Base-by-base conservation (phyloP, 2,329 filamentous ascomycete species). In the Westerdykella aurantiaca region DNA sequence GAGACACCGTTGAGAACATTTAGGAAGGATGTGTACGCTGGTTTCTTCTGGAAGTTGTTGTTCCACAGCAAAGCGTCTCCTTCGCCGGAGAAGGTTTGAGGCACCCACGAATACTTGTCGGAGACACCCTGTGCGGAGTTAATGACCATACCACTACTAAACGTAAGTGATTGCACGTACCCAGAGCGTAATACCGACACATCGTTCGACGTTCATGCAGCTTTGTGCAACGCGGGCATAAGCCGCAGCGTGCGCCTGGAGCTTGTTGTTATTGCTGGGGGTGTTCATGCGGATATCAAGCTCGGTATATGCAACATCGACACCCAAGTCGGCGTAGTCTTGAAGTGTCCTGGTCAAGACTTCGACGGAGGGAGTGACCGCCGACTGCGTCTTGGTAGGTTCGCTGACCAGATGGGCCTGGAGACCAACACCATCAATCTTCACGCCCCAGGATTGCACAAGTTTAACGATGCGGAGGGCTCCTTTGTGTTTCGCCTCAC, bases 391-490 rank as follows among this genome's bases (percentile, higher is more conserved):
- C 46, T 76, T 72, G 6, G 79, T 78, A 42, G 76, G 70, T 37
- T 83, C 73, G 38, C 47, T 70, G 43, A 69, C 70, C 40, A 74
- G 64, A 62, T 85, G 81, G 23, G 69, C 77, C 60, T 85, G 80
- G 56, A 82, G 71, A 23, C 82, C 81, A n/a, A 83, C 74, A 43
- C 81, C 80, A 48, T 83, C 76, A 48, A 84, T 80, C 45, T 68
- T 66, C 39, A 68, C 66, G 13, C 68, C 68, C 18, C 68, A 69
- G 6, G 65, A 65, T 44, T 69, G 57, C 37, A 73, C 56, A 22
- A 62, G 61, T 48, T 67, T 64, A 43, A 71, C 64, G 35, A 71
- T 63, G 17, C 58, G 47, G 22, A 55, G 52, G 1, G 66, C 66
- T 23, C 63, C 67, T 35, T 46, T 56, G 33, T 61, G 54, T 46